Evolutionary conservation across 495 filamentous ascomycete species (phyloP).

Genomic region (Aspergillus sparsus): DNA sequence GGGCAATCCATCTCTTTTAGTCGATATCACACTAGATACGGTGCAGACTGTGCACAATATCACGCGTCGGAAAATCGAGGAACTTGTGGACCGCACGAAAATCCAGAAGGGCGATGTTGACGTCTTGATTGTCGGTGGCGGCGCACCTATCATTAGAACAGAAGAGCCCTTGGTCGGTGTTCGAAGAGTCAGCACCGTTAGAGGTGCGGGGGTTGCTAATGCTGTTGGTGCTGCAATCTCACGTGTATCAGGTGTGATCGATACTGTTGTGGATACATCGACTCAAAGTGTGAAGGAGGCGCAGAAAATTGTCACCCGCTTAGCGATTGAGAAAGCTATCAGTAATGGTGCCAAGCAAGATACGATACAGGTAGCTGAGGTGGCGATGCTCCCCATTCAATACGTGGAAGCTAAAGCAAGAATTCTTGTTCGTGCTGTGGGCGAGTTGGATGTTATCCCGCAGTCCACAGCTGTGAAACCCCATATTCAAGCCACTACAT

Average conservation of each 20-base stretch:
- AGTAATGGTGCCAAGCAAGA: constrained; percentile 38
- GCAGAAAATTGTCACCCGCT: constrained; percentile 34
- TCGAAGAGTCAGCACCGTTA: constrained; percentile 21
- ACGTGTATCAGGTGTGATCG: constrained; percentile 31
- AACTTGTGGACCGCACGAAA: constrained; percentile 28
- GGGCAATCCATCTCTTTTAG: constrained; percentile 15
- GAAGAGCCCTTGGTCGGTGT: constrained; percentile 25
- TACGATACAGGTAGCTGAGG: constrained; percentile 36
- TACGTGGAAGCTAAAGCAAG: constrained; percentile 41
- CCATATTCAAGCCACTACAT: too few species aligned
- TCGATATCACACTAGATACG: constrained; percentile 17
- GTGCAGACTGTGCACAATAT: constrained; percentile 12
- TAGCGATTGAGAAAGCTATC: constrained; percentile 41
- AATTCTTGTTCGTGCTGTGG: constrained; percentile 37
- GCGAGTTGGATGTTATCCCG: constrained; percentile 26
- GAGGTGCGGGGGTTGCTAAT: constrained; percentile 50
- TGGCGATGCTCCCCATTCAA: constrained; percentile 37
- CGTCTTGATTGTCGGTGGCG: constrained; percentile 34
- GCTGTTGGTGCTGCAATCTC: constrained; percentile 59
- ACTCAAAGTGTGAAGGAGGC: constrained; percentile 38
- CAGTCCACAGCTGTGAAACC: too few species aligned
- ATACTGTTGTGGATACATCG: constrained; percentile 44
- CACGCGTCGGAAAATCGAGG: constrained; percentile 25
- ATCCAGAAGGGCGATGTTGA: constrained; percentile 37
- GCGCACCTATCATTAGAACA: constrained; percentile 25